Evolutionary conservation across 75 land plant species (phyloP).

Genomic region (Isoetes taiwanensis): DNA sequence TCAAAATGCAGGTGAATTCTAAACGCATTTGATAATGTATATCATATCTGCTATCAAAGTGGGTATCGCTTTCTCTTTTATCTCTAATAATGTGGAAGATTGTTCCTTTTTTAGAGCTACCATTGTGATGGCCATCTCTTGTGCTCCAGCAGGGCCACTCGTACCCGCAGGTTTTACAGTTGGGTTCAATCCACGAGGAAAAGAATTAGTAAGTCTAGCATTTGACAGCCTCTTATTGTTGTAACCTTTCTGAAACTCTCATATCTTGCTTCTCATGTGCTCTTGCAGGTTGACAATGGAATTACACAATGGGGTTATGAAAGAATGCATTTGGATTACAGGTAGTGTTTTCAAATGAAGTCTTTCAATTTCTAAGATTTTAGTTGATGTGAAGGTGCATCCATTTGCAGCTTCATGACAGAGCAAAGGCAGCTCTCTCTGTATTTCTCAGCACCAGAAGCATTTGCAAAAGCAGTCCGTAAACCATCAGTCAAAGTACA

Average conservation of each 20-base stretch:
- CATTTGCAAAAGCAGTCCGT: slow-evolving; percentile 37
- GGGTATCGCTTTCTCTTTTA: slow-evolving; percentile 3
- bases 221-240: not conserved
- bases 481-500: slow-evolving; percentile 53
- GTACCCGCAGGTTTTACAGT: slow-evolving; percentile 70
- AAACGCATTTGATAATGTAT: not conserved
- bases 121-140: slow-evolving; percentile 54
- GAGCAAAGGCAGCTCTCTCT: slow-evolving; percentile 51
- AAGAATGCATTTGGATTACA: slow-evolving; percentile 38
- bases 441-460: slow-evolving; percentile 53
- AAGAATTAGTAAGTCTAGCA: slow-evolving; percentile 53
- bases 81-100: not conserved
- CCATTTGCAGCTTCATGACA: slow-evolving; percentile 54
- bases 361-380: not conserved
- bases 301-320: slow-evolving; percentile 81
- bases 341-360: slow-evolving; percentile 26
- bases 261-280: not conserved
- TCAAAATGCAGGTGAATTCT: slow-evolving; percentile 22
- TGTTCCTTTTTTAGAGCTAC: slow-evolving; percentile 27
- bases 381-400: not conserved
- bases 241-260: not conserved
- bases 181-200: slow-evolving; percentile 81
- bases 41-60: not conserved
- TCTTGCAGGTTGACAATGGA: slow-evolving; percentile 67
- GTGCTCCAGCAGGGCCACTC: slow-evolving; percentile 36